Conservation (phyloP, 2,329 filamentous ascomycete genomes). For the Colletotrichum australisinense region DNA sequence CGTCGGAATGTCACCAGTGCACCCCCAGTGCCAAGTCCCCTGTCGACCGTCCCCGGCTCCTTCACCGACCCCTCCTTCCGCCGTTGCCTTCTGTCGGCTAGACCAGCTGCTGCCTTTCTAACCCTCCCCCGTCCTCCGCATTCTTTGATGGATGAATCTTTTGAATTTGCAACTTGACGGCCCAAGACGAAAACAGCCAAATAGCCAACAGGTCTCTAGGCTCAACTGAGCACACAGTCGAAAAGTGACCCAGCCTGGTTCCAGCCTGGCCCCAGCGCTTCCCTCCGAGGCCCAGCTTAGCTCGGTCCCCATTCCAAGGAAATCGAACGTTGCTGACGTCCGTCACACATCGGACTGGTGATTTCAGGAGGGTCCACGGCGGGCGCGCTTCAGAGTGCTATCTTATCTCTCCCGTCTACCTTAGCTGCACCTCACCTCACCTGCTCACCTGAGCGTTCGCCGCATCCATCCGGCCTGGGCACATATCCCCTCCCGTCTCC, state of each 20-base stretch:
- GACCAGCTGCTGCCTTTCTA: not conserved
- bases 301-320: not conserved
- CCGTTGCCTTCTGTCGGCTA: not conserved
- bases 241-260: not conserved
- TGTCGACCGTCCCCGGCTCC: not conserved
- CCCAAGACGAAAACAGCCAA: not conserved
- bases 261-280: not conserved
- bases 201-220: not conserved
- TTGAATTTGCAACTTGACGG: not conserved
- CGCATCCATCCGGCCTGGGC: not conserved
- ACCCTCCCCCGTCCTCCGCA: not conserved
- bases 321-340: not conserved
- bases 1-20: not conserved
- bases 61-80: not conserved
- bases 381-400: not conserved
- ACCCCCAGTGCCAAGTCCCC: not conserved
- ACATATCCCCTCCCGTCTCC: not conserved
- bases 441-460: not conserved
- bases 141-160: not conserved
- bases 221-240: not conserved
- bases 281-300: not conserved
- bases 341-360: not conserved
- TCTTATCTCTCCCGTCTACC: not conserved
- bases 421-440: not conserved
- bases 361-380: not conserved